Percentiles rank a stretch among this genome's conserved stretches.
These are phyloP conservation scores for Astrothelium subdiscretum DNA, from an alignment of 495 filamentous ascomycete species.

Conservation along the genomic window DNA sequence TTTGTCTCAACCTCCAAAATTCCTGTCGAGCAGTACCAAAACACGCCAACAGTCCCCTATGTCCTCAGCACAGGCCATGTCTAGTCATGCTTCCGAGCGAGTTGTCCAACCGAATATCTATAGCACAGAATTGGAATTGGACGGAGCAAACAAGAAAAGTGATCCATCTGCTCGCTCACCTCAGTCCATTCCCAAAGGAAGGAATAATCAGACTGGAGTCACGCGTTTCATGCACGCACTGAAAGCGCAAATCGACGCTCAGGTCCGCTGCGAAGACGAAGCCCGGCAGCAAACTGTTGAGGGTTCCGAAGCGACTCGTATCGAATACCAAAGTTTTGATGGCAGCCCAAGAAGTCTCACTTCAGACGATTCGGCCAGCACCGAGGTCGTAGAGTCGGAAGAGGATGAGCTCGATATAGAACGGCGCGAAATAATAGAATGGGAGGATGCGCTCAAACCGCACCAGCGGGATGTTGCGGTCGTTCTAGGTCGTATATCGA, in stretches of 20 bases:
- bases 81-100: neutral
- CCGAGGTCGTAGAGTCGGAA: neutral
- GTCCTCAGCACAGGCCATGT: neutral
- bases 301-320: neutral
- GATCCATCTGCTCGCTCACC: neutral
- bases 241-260: neutral
- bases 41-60: neutral
- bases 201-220: neutral
- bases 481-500: neutral
- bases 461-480: neutral
- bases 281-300: neutral
- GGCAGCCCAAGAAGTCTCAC: neutral
- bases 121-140: neutral
- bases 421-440: neutral
- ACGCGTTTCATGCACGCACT: neutral
- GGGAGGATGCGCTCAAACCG: neutral
- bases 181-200: neutral
- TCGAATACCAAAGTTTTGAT: neutral
- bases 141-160: neutral
- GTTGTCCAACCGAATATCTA: neutral
- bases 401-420: neutral
- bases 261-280: too few species aligned
- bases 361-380: neutral
- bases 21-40: neutral
- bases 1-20: neutral